phyloP scores from a whole-genome alignment of 1,284 basidiomycete species.

The Afroboletus lepidellus region DNA sequence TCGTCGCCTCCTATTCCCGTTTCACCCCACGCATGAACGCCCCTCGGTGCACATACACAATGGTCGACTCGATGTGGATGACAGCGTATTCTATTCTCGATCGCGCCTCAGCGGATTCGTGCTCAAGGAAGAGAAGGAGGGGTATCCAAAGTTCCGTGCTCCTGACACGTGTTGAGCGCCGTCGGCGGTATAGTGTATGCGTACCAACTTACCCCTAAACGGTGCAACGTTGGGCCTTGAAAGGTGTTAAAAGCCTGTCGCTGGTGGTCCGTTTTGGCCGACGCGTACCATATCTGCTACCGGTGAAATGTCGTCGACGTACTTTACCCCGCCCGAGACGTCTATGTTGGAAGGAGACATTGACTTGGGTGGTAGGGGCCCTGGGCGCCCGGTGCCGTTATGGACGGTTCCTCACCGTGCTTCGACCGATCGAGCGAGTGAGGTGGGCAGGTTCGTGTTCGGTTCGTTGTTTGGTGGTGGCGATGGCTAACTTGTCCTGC shows the following conservation, averaged over 20 bases:
- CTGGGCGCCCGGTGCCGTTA: background rate
- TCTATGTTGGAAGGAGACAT: too few relatives aligned
- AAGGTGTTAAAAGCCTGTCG: conserved; percentile 11
- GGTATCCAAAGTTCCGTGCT: conserved; percentile 11
- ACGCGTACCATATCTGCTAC: background rate
- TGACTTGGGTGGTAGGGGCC: conserved; percentile 11
- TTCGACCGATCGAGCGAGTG: background rate
- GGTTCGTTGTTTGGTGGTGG: background rate
- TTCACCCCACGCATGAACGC: background rate
- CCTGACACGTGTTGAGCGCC: conserved; percentile 9
- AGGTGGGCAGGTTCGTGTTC: conserved; percentile 10
- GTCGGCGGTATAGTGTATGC: conserved; percentile 5
- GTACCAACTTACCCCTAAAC: background rate
- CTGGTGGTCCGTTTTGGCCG: background rate
- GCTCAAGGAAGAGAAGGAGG: conserved; percentile 9
- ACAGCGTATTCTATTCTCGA: background rate
- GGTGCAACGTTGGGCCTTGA: background rate
- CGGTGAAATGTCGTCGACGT: conserved; percentile 3
- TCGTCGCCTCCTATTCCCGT: background rate
- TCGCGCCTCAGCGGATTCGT: background rate
- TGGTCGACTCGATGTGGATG: background rate
- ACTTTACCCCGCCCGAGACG: conserved; percentile 3
- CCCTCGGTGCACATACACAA: background rate
- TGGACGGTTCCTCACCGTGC: conserved; percentile 6
- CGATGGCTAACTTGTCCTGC: conserved; percentile 1